These are phyloP conservation scores for Elsinoe fawcettii DNA, from an alignment of 2,329 filamentous ascomycete genomes.

Conservation along the genomic window DNA sequence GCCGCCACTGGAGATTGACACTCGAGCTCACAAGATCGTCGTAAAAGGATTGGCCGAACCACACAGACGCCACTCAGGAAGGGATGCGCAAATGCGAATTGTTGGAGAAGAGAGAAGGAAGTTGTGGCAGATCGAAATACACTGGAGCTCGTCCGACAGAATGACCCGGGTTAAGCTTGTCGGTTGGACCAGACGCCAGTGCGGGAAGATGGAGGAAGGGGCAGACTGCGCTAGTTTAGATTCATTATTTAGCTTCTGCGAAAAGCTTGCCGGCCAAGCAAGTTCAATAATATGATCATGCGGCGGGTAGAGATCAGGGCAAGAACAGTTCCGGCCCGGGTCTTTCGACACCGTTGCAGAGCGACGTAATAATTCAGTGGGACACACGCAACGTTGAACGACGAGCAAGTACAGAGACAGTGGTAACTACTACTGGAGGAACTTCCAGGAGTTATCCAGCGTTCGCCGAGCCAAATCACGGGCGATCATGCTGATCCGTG, in stretches of 20 bases:
- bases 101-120: not conserved
- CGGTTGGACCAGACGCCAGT: not conserved
- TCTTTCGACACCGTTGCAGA: not conserved
- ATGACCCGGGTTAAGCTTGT: too few relatives aligned
- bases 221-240: not conserved
- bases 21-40: not conserved
- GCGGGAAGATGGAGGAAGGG: not conserved
- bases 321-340: not conserved
- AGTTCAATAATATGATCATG: not conserved
- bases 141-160: too few relatives aligned
- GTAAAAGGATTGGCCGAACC: not conserved
- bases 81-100: not conserved
- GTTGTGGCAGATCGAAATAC: not conserved
- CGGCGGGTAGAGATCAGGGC: not conserved
- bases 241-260: not conserved
- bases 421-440: too few relatives aligned
- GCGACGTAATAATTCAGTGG: not conserved
- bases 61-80: not conserved
- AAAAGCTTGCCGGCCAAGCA: slow-evolving; percentile 3
- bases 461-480: too few relatives aligned
- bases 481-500: slow-evolving; percentile 1
- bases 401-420: not conserved
- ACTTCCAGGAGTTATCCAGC: too few relatives aligned
- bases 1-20: not conserved
- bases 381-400: not conserved